Percentiles rank a stretch among this genome's conserved stretches.
Evolutionary conservation across 768 basidiomycete genomes (phyloP).

Genomic region (Mycena haematopus): DNA sequence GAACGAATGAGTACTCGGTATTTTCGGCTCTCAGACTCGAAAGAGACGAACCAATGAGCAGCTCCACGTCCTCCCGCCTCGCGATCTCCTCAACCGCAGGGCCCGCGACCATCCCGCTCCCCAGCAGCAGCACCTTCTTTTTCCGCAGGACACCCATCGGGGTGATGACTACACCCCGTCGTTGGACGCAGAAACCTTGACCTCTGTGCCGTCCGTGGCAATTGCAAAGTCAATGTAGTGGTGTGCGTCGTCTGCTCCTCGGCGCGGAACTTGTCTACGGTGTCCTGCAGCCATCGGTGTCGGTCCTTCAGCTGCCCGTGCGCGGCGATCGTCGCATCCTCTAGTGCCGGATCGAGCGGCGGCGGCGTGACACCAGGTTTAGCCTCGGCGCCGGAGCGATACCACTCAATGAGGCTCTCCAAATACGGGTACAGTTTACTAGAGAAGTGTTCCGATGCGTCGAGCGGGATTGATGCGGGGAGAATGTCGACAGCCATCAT

Average conservation of each 20-base stretch:
- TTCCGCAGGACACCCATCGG: conserved; percentile 39
- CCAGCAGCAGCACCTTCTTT: conserved; percentile 80
- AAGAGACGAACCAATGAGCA: conserved; percentile 80
- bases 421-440: conserved; percentile 72
- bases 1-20: conserved; percentile 7
- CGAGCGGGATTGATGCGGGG: conserved; percentile 81
- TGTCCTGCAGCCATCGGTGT: conserved; percentile 65
- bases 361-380: neutral
- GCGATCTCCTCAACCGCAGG: conserved; percentile 84
- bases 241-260: conserved; percentile 24
- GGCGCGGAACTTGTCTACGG: conserved; percentile 52
- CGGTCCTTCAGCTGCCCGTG: conserved; percentile 58
- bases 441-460: conserved; percentile 83
- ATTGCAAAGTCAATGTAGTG: neutral
- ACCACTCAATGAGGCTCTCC: conserved; percentile 54
- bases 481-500: conserved; percentile 94
- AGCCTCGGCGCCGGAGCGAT: conserved; percentile 35
- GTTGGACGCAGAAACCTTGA: neutral
- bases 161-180: conserved; percentile 10
- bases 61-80: conserved; percentile 62
- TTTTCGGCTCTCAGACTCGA: neutral
- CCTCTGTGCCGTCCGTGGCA: conserved; percentile 1
- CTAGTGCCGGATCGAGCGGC: conserved; percentile 53
- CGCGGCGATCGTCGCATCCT: conserved; percentile 74
- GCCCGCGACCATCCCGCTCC: conserved; percentile 95